Percentiles rank a stretch among this genome's conserved stretches.
phyloP scores from a whole-genome alignment of 441 rosid species.

The Manihot esculenta region DNA sequence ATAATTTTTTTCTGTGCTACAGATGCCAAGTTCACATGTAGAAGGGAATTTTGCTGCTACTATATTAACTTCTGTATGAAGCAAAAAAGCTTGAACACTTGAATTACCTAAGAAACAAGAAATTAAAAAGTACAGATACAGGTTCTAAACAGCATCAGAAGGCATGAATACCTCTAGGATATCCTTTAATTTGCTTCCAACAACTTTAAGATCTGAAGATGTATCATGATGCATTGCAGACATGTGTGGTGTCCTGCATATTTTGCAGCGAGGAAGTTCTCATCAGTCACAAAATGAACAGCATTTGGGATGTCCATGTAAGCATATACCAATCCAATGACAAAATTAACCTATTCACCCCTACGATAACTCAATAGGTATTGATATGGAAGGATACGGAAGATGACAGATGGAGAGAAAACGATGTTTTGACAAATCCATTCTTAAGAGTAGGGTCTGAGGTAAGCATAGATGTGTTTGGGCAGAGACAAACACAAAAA shows the following conservation, averaged over 20 bases:
- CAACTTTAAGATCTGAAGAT: conserved; percentile 57
- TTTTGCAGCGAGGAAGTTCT: background rate
- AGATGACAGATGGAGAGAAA: background rate
- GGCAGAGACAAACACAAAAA: background rate
- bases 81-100: background rate
- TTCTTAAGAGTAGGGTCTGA: background rate
- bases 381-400: background rate
- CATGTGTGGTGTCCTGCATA: conserved; percentile 66
- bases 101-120: background rate
- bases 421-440: background rate
- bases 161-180: conserved; percentile 49
- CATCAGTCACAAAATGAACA: background rate
- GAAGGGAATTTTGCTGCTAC: background rate
- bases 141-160: background rate
- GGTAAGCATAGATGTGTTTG: too few species aligned
- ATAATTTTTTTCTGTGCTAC: background rate
- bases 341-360: background rate
- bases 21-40: background rate
- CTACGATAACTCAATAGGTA: background rate
- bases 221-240: conserved; percentile 77
- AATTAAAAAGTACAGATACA: background rate
- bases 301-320: background rate
- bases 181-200: conserved; percentile 49
- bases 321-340: background rate
- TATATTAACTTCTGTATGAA: background rate